These are phyloP conservation scores for Tulasnella sp. DNA, from an alignment of 768 basidiomycete genomes.

Conservation along the genomic window DNA sequence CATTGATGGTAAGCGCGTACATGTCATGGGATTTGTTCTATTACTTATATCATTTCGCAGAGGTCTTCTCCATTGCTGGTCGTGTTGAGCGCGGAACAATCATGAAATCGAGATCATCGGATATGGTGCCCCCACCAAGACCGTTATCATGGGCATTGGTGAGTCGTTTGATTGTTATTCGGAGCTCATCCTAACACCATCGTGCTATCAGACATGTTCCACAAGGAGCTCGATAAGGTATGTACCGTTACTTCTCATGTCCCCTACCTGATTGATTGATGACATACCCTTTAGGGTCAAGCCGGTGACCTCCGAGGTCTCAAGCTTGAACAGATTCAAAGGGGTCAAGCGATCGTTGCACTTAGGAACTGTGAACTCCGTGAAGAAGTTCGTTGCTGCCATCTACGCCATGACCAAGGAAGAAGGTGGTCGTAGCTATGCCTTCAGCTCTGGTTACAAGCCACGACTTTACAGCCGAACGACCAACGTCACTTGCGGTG, in stretches of 20 bases:
- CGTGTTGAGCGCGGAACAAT: constrained; percentile 91
- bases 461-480: constrained; percentile 95
- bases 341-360: constrained; percentile 81
- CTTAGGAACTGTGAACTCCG: constrained; percentile 85
- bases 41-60: constrained; percentile 24
- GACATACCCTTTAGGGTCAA: constrained; percentile 46
- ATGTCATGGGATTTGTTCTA: not conserved
- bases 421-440: constrained; percentile 74
- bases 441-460: constrained; percentile 87
- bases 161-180: too few species aligned
- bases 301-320: constrained; percentile 96
- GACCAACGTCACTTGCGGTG: constrained; percentile 73
- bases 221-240: constrained; percentile 94
- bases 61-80: constrained; percentile 94
- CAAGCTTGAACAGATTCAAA: constrained; percentile 89
- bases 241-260: constrained; percentile 18
- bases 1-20: constrained; percentile 60
- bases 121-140: constrained; percentile 67
- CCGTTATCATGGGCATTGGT: constrained; percentile 91
- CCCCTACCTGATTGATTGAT: not conserved
- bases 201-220: constrained; percentile 81
- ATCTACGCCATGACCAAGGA: constrained; percentile 85
- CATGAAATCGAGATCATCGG: constrained; percentile 88
- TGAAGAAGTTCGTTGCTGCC: constrained; percentile 88
- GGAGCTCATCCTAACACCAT: not conserved